Evolutionary conservation across 129 eudicot genomes (phyloP).

Genomic region (Artemisia annua): DNA sequence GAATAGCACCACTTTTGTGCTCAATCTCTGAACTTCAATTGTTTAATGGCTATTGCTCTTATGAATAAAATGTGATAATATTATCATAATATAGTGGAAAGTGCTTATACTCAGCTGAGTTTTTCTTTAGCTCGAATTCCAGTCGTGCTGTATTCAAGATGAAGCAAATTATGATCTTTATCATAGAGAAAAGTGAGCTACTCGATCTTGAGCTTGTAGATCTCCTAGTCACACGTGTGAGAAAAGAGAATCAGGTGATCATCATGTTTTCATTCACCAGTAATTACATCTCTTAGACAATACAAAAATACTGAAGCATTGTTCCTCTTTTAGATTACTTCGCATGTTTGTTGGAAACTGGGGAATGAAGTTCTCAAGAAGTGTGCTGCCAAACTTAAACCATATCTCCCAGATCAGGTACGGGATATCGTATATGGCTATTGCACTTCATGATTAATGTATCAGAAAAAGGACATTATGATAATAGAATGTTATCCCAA

Average conservation of each 20-base stretch:
- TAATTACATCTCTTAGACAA: conserved; percentile 1
- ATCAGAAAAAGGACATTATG: no score
- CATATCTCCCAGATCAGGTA: conserved; percentile 19
- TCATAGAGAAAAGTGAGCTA: conserved; percentile 39
- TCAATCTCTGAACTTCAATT: no score
- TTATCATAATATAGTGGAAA: not conserved
- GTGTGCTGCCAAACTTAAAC: conserved; percentile 30
- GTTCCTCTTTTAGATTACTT: conserved; percentile 30
- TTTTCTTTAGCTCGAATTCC: conserved; percentile 28
- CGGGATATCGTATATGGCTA: not conserved
- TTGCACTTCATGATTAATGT: no score
- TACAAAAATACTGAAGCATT: not conserved
- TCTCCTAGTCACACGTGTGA: conserved; percentile 31
- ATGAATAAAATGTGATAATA: not conserved
- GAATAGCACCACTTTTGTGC: not conserved
- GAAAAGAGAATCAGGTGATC: conserved; percentile 39
- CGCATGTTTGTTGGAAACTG: conserved; percentile 42
- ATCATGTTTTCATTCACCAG: not conserved
- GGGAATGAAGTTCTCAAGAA: conserved; percentile 40
- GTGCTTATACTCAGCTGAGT: not conserved
- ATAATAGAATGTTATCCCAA: not conserved
- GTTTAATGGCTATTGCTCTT: no score
- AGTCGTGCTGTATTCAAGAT: conserved; percentile 32
- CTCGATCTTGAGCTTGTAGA: conserved; percentile 36
- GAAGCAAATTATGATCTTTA: conserved; percentile 43